A percentile compares a stretch with the other conserved stretches of the same genome.
Conservation (phyloP, 768 basidiomycete genomes). For the Chalciporus chontae region DNA sequence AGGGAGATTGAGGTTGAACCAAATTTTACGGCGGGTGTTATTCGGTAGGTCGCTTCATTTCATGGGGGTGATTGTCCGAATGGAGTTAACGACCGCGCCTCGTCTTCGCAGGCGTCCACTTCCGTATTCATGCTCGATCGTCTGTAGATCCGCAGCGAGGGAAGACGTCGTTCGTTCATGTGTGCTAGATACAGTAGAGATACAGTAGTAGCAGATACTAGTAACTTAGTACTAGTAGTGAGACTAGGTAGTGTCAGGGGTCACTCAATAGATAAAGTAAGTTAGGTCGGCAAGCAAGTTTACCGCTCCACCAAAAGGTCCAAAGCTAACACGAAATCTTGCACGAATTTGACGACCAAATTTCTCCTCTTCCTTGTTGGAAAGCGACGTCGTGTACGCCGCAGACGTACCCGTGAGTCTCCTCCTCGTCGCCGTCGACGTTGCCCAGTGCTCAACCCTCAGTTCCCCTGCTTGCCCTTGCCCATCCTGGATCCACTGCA, state of each 20-base stretch:
- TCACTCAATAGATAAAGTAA: slow-evolving; percentile 1
- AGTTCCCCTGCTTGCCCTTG: slow-evolving; percentile 2
- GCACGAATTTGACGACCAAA: slow-evolving; percentile 18
- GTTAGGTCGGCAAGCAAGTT: no score
- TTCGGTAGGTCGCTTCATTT: slow-evolving; percentile 25
- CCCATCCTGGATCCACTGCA: slow-evolving; percentile 3
- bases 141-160: slow-evolving; percentile 25
- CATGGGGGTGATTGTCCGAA: not conserved
- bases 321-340: slow-evolving; percentile 3
- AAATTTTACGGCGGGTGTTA: slow-evolving; percentile 30
- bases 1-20: slow-evolving; percentile 24
- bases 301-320: no score
- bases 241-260: slow-evolving; percentile 23
- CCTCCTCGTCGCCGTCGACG: not conserved
- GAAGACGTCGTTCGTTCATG: slow-evolving; percentile 16
- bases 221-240: no score
- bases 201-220: not conserved
- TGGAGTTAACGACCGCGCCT: slow-evolving; percentile 13
- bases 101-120: slow-evolving; percentile 25
- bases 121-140: slow-evolving; percentile 30
- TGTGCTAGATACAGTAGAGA: not conserved
- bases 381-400: slow-evolving; percentile 9
- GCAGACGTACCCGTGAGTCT: slow-evolving; percentile 12
- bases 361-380: not conserved
- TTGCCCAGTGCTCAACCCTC: not conserved